These are phyloP conservation scores for Pseudonitzschia pungens DNA, from an alignment of 108 stramenopile species.

Conservation along the genomic window DNA sequence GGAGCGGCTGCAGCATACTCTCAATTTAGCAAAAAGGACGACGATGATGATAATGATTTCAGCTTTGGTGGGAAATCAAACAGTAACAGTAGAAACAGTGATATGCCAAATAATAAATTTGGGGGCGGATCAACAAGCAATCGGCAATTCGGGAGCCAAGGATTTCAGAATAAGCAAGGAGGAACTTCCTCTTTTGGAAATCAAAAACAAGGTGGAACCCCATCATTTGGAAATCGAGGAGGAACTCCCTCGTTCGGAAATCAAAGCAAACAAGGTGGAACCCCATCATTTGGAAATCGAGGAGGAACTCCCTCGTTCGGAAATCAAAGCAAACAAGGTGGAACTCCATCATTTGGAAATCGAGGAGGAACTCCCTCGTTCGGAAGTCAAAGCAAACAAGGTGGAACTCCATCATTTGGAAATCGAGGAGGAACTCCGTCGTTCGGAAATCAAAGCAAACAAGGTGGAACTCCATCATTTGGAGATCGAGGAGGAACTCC, in stretches of 20 bases:
- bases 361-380: not conserved
- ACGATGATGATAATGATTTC: not conserved
- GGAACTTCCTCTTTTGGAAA: conserved; percentile 12
- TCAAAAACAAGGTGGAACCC: conserved; percentile 13
- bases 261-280: not conserved
- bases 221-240: conserved; percentile 8
- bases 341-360: conserved; percentile 13
- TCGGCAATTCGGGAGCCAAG: not conserved
- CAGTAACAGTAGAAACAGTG: not conserved
- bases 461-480: not conserved
- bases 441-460: not conserved
- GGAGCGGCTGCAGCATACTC: conserved; percentile 1
- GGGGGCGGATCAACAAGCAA: not conserved
- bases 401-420: not conserved
- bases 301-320: conserved; percentile 7
- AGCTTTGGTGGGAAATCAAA: not conserved
- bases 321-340: not conserved
- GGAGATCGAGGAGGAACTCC: conserved; percentile 1
- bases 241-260: conserved; percentile 2
- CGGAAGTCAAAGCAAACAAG: not conserved
- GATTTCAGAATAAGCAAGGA: not conserved
- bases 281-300: conserved; percentile 18
- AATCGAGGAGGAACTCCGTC: conserved; percentile 1
- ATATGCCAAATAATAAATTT: not conserved
- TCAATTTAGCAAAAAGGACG: conserved; percentile 13